These are phyloP conservation scores for Debaryomycetaceae sp. DNA, from an alignment of 1,139 yeast genomes.

Conservation along the genomic window DNA sequence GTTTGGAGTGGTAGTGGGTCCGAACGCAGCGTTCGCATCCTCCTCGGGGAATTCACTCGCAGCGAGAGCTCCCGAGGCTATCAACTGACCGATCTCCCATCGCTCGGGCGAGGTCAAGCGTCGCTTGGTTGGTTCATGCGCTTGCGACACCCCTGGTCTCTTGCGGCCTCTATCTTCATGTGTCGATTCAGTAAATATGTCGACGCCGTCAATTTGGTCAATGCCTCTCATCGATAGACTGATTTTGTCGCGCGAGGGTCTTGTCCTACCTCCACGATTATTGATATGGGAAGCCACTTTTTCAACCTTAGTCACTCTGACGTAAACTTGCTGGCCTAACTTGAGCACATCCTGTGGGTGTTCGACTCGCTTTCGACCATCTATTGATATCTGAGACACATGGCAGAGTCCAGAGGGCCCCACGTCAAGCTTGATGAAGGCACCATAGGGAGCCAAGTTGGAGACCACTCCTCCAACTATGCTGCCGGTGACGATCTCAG, in stretches of 20 bases:
- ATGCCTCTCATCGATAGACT: conserved; percentile 70
- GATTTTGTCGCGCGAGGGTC: conserved; percentile 31
- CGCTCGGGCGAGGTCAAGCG: conserved; percentile 79
- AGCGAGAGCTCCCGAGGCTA: conserved; percentile 72
- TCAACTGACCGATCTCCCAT: conserved; percentile 84
- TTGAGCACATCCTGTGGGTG: conserved; percentile 58
- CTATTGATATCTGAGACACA: conserved; percentile 58
- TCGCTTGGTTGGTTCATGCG: conserved; percentile 22
- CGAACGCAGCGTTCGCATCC: conserved; percentile 35
- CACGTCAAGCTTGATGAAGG: conserved; percentile 51
- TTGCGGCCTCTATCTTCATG: conserved; percentile 14
- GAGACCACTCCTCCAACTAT: conserved; percentile 28
- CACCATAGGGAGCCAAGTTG: conserved; percentile 68
- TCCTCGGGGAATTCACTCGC: conserved; percentile 74
- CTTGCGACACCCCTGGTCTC: conserved; percentile 23
- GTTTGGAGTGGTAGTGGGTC: conserved; percentile 13
- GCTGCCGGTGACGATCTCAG: not conserved
- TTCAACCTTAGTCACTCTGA: conserved; percentile 50
- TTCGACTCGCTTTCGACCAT: conserved; percentile 41
- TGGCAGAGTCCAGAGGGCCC: conserved; percentile 64
- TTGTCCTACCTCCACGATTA: conserved; percentile 19
- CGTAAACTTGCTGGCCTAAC: conserved; percentile 61
- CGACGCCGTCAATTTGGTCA: conserved; percentile 66
- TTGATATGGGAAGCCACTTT: conserved; percentile 5
- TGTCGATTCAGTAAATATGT: too few relatives aligned